Evolutionary conservation across 768 basidiomycete species (phyloP).

Genomic region (Agaricus blazei): DNA sequence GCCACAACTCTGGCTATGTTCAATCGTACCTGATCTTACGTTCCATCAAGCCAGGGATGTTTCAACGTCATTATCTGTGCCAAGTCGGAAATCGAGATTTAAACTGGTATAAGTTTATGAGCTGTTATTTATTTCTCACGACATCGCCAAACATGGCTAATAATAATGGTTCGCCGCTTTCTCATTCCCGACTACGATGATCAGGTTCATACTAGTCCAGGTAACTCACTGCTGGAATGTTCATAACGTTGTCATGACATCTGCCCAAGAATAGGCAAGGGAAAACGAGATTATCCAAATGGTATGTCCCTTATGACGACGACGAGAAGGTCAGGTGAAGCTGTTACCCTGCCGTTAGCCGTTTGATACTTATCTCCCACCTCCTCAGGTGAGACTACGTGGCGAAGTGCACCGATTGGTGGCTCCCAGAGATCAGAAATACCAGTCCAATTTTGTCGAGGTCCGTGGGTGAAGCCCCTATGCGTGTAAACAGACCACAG

Average conservation of each 20-base stretch:
- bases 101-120: neutral
- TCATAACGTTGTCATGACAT: neutral
- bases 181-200: slow-evolving; percentile 51
- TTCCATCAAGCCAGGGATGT: no score
- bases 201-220: slow-evolving; percentile 96
- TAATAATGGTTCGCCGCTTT: neutral
- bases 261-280: slow-evolving; percentile 88
- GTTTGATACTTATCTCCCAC: slow-evolving; percentile 1
- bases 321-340: slow-evolving; percentile 80
- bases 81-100: neutral
- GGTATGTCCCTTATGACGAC: slow-evolving; percentile 99
- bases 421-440: slow-evolving; percentile 96
- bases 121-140: slow-evolving; percentile 4
- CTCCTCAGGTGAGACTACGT: slow-evolving; percentile 73
- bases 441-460: slow-evolving; percentile 99
- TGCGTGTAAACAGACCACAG: neutral
- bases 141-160: slow-evolving; percentile 11
- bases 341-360: neutral
- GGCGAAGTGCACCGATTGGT: slow-evolving; percentile 97
- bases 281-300: slow-evolving; percentile 94
- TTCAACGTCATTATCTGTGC: no score
- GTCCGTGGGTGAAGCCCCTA: slow-evolving; percentile 38
- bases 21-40: no score
- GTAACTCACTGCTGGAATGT: slow-evolving; percentile 33
- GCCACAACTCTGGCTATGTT: no score